These are phyloP conservation scores for Herpetomonas muscarum DNA, from an alignment of 208 protist species.

Conservation along the genomic window DNA sequence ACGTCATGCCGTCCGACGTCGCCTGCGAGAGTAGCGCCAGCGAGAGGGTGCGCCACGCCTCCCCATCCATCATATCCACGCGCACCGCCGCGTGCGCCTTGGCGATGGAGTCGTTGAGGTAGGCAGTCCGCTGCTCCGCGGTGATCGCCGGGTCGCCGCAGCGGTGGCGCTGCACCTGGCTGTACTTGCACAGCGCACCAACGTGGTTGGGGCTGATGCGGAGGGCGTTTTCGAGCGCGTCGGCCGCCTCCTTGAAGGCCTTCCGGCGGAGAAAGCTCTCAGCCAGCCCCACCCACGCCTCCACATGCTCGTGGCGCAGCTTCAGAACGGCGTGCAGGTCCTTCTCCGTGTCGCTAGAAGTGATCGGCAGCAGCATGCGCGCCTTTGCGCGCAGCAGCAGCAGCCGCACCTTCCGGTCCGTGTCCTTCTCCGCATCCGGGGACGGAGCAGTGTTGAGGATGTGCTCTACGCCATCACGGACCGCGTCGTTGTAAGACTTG, in stretches of 20 bases:
- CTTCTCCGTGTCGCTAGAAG: slow-evolving; percentile 71
- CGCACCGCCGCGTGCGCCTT: slow-evolving; percentile 59
- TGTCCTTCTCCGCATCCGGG: slow-evolving; percentile 35
- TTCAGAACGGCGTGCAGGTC: slow-evolving; percentile 75
- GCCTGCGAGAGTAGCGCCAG: slow-evolving; percentile 66
- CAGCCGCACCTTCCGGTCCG: slow-evolving; percentile 52
- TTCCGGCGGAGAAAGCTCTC: slow-evolving; percentile 75
- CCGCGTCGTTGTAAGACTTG: slow-evolving; percentile 57
- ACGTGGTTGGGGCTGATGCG: slow-evolving; percentile 32
- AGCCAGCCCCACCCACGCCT: slow-evolving; percentile 72
- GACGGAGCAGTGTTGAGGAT: slow-evolving; percentile 46
- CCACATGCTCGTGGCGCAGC: slow-evolving; percentile 34
- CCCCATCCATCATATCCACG: slow-evolving; percentile 35
- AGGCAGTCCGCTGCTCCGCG: slow-evolving; percentile 30
- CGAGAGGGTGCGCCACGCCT: slow-evolving; percentile 68
- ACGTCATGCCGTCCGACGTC: slow-evolving; percentile 43
- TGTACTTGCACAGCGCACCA: slow-evolving; percentile 77
- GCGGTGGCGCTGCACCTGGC: slow-evolving; percentile 72
- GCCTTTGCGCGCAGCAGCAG: slow-evolving; percentile 59
- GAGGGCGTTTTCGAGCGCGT: slow-evolving; percentile 70
- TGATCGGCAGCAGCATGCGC: slow-evolving; percentile 52
- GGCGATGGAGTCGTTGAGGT: slow-evolving; percentile 47
- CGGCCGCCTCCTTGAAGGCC: slow-evolving; percentile 70
- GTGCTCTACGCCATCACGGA: slow-evolving; percentile 39
- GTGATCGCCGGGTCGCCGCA: slow-evolving; percentile 47